phyloP scores from a whole-genome alignment of 2,329 filamentous ascomycete genomes.

The Ophiostoma himal-ulmi region DNA sequence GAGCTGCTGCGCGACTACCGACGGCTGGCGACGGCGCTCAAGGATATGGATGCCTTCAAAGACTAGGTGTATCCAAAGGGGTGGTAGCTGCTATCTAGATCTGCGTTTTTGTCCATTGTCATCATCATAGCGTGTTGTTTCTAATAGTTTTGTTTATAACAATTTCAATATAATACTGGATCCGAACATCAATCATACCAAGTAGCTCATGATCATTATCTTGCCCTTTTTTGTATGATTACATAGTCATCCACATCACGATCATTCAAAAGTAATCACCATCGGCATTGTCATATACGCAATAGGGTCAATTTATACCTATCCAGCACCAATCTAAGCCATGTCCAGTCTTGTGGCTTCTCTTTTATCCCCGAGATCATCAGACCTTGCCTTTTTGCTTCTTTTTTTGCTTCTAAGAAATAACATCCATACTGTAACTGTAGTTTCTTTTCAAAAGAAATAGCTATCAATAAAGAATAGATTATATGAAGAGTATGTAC shows the following conservation, averaged over 20 bases:
- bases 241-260: not conserved
- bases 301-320: not conserved
- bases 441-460: constrained; percentile 1
- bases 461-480: constrained; percentile 1
- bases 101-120: not conserved
- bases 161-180: not conserved
- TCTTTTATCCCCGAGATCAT: not conserved
- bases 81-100: not conserved
- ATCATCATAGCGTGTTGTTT: not conserved
- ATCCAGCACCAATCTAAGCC: not conserved
- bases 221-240: not conserved
- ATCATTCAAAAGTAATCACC: not conserved
- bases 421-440: not conserved
- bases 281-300: too few species aligned
- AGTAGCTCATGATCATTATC: too few species aligned
- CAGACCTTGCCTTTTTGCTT: not conserved
- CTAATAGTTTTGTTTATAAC: not conserved
- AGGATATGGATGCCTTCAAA: constrained; percentile 55
- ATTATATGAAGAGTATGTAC: not conserved
- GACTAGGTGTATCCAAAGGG: not conserved
- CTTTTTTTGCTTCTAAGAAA: not conserved
- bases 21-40: constrained; percentile 59
- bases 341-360: not conserved
- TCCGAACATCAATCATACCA: not conserved
- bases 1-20: constrained; percentile 70